Evolutionary conservation across 106 monocot species (phyloP), one percentile per base, ranked within the genome.

Genomic region (Platanthera guangdongensis): DNA sequence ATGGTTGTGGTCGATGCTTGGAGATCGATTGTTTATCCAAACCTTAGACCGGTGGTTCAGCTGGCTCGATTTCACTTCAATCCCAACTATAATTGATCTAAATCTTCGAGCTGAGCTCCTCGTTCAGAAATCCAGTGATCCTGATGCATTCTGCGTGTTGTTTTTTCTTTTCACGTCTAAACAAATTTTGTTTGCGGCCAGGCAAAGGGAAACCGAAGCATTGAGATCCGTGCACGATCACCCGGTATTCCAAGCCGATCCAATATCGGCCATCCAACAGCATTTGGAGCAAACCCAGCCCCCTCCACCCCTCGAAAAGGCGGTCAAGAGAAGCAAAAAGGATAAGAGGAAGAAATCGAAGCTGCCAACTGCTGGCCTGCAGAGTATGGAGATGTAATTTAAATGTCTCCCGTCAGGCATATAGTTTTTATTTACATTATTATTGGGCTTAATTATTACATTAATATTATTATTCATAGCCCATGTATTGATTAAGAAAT

Each of bases 261-360:
- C 90, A 16, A 51, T 90, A 18, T 47, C 73, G 5, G 80, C 87
- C 22, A 86, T 93, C 69, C 90, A 86, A 52, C 78, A 81, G 54
- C 90, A 90, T 49, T 60, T 93, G 18, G 74, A 86, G 73, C 75
- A 25, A 52, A 93, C 82, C 12, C 92, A 93, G 62, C 87, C 90
- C 10, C 63, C 78, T 18, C 45, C 75, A 47, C 28, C 12, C 15
- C 28, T 28, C 5, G 54, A 75, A 19, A 30, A 75, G 46, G 68
- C 60, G n/a, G 9, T 12, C 3, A 81, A 68, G 15, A 85, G 72
- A 46, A 77, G 57, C 47, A 76, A 77, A 50, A 88, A 83, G 65
- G 52, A 47, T 2, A 87, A 64, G 64, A 85, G 54, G 57, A 78
- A 53, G 55, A 67, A 32, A 57, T 67, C 75, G 12, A 75, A 77